These are phyloP conservation scores for Xanthoceras sorbifolium DNA, from an alignment of 345 rosid species.

Conservation along the genomic window DNA sequence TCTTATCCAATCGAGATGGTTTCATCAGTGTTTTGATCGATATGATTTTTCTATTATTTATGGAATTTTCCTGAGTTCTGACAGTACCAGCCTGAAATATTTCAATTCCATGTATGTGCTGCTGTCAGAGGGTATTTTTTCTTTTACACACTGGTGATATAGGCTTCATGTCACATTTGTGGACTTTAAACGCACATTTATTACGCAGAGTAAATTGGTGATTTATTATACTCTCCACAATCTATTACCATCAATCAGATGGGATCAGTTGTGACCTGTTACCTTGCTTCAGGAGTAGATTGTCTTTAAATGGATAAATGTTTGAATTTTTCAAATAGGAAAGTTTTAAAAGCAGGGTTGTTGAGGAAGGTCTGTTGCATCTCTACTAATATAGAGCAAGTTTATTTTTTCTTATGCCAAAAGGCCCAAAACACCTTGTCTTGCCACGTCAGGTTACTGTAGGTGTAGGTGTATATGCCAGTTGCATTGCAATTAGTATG, in stretches of 20 bases:
- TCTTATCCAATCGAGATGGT: background rate
- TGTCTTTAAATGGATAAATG: background rate
- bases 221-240: background rate
- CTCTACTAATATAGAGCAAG: background rate
- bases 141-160: background rate
- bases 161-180: background rate
- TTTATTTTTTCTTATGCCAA: background rate
- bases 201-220: background rate
- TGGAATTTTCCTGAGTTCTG: background rate
- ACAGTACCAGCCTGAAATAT: background rate
- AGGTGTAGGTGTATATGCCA: background rate
- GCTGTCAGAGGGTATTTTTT: background rate
- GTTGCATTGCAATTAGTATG: background rate
- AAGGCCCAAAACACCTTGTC: background rate
- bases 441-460: background rate
- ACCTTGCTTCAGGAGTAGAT: background rate
- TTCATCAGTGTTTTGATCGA: background rate
- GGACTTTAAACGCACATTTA: background rate
- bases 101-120: background rate
- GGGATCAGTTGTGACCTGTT: background rate
- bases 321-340: background rate
- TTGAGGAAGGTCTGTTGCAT: background rate
- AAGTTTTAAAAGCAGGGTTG: constrained; percentile 1
- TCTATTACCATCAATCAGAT: background rate
- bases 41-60: background rate